Evolutionary conservation across 2,329 filamentous ascomycete species (phyloP).

Genomic region (Plenodomus lindquistii): DNA sequence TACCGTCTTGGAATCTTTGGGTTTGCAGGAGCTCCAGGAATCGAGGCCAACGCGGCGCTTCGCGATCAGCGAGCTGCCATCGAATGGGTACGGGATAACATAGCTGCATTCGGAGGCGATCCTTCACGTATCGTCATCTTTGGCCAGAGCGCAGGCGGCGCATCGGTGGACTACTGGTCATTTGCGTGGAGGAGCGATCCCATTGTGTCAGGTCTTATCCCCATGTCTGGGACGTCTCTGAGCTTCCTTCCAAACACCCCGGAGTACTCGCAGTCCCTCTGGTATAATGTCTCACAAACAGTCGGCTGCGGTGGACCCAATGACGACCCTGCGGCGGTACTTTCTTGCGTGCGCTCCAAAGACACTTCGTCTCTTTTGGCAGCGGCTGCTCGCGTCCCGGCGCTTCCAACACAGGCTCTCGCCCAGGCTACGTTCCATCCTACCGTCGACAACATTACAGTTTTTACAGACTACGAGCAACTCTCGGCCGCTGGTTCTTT

Average conservation of each 20-base stretch:
- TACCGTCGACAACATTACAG: conserved; percentile 34
- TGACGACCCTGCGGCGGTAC: conserved; percentile 26
- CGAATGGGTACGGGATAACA: conserved; percentile 49
- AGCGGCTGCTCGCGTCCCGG: conserved; percentile 31
- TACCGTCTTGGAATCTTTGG: conserved; percentile 48
- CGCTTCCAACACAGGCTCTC: conserved; percentile 28
- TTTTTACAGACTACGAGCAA: conserved; percentile 34
- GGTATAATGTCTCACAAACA: conserved; percentile 45
- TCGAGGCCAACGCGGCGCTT: conserved; percentile 44
- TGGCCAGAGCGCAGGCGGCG: conserved; percentile 46
- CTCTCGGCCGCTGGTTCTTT: conserved; percentile 26
- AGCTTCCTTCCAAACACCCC: conserved; percentile 34
- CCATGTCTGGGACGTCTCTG: conserved; percentile 53
- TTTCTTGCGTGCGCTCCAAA: conserved; percentile 44
- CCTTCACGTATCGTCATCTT: conserved; percentile 45
- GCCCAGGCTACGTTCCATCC: conserved; percentile 36
- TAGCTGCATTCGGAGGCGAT: conserved; percentile 47
- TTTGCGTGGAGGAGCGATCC: conserved; percentile 55
- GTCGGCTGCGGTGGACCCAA: conserved; percentile 40
- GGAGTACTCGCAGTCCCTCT: conserved; percentile 26
- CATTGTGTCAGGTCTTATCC: conserved; percentile 54
- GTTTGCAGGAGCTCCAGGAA: conserved; percentile 42
- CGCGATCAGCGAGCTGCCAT: conserved; percentile 31
- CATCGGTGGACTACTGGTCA: conserved; percentile 53
- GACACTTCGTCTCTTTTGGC: conserved; percentile 24